phyloP scores from a whole-genome alignment of 1,284 basidiomycete genomes.

The Sanghuangporus baumii region DNA sequence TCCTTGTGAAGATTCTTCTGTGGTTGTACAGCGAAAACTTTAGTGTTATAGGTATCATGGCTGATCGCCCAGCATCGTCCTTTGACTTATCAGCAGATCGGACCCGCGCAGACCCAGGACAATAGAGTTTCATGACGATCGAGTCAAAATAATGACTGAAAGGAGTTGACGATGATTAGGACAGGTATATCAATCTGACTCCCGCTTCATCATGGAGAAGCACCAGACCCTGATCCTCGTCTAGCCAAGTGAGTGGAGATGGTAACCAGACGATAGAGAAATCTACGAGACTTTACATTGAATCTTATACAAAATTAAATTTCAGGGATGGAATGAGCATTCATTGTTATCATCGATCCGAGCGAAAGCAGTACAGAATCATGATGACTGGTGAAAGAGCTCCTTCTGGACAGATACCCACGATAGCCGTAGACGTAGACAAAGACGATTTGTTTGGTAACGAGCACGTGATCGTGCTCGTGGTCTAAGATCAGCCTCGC shows the following conservation, averaged over 20 bases:
- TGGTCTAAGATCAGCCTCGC: background rate
- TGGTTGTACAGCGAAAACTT: background rate
- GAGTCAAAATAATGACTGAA: background rate
- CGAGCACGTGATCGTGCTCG: conserved; percentile 2
- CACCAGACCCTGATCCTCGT: background rate
- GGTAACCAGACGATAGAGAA: too few species aligned
- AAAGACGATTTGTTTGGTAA: background rate
- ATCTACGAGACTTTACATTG: too few species aligned
- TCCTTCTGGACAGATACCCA: background rate
- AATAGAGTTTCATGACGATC: too few species aligned
- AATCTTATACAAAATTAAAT: too few species aligned
- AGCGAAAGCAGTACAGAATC: background rate
- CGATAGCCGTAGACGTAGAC: background rate
- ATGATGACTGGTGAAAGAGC: background rate
- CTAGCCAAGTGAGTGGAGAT: too few species aligned
- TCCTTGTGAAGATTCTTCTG: background rate
- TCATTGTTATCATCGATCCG: too few species aligned
- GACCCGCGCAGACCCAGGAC: too few species aligned
- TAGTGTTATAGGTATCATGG: background rate
- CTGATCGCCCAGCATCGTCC: too few species aligned
- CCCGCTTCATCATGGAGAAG: background rate
- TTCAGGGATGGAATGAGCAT: too few species aligned
- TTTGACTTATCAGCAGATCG: too few species aligned
- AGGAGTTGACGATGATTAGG: background rate
- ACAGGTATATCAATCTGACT: background rate